phyloP scores from a whole-genome alignment of 208 protist species.

The Acanthamoeba healyi region DNA sequence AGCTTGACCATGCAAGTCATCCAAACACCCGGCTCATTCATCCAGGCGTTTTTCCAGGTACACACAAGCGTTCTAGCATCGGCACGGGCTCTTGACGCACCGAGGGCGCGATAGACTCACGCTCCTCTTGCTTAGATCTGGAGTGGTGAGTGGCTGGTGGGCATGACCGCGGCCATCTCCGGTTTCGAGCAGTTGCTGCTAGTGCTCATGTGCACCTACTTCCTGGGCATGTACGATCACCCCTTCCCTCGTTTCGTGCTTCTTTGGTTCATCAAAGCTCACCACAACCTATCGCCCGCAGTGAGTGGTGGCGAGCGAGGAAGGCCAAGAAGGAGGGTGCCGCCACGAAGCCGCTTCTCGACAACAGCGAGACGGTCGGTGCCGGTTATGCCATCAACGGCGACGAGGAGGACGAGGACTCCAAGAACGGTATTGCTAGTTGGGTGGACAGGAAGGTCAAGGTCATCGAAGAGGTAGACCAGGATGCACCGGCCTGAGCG shows the following conservation, averaged over 20 bases:
- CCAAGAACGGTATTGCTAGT: neutral
- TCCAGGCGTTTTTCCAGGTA: constrained; percentile 58
- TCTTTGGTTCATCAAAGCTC: neutral
- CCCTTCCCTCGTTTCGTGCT: neutral
- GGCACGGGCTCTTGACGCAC: neutral
- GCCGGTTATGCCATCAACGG: neutral
- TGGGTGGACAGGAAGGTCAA: neutral
- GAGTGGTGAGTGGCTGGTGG: constrained; percentile 27
- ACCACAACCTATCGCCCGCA: neutral
- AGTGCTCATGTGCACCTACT: constrained; percentile 42
- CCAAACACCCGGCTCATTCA: constrained; percentile 58
- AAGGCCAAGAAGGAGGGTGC: neutral
- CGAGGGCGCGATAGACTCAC: too few relatives aligned
- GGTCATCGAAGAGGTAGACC: constrained; percentile 43
- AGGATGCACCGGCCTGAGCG: neutral
- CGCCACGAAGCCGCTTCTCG: neutral
- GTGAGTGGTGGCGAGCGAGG: neutral
- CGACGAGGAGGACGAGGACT: neutral
- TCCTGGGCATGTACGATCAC: neutral
- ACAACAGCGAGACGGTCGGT: neutral
- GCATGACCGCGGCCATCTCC: constrained; percentile 51
- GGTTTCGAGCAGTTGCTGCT: constrained; percentile 36
- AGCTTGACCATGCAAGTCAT: constrained; percentile 68
- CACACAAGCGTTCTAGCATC: too few relatives aligned
- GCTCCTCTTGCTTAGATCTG: neutral